Percentiles rank a stretch among this genome's conserved stretches.
Evolutionary conservation across 345 rosid species (phyloP).

Genomic region (Fremontodendron californicum): DNA sequence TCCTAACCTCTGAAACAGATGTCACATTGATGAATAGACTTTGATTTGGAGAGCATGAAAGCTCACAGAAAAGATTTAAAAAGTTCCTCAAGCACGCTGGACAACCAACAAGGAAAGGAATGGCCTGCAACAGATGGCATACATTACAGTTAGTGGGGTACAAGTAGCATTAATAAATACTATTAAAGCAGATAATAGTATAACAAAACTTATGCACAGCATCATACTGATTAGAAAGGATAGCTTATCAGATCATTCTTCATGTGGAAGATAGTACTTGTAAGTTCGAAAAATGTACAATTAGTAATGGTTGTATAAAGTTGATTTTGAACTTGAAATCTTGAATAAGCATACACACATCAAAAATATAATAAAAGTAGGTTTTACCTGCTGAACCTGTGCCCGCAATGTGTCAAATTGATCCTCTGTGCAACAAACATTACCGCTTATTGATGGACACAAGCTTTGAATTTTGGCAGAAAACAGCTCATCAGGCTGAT

Average conservation of each 20-base stretch:
- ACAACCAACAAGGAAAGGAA: constrained; percentile 96
- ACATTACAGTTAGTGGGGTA: not conserved
- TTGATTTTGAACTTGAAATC: not conserved
- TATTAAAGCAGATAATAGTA: not conserved
- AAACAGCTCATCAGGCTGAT: constrained; percentile 80
- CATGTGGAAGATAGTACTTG: not conserved
- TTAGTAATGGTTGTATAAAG: not conserved
- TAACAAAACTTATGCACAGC: not conserved
- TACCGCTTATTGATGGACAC: constrained; percentile 85
- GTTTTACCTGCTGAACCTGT: constrained; percentile 84
- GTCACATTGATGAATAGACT: constrained; percentile 89
- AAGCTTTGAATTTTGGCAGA: constrained; percentile 92
- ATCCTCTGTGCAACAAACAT: constrained; percentile 87
- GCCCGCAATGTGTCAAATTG: constrained; percentile 84
- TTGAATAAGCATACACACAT: not conserved
- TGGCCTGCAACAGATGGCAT: constrained; percentile 52
- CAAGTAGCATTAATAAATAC: not conserved
- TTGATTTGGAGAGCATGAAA: constrained; percentile 90
- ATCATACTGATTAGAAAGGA: not conserved
- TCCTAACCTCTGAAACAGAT: constrained; percentile 68
- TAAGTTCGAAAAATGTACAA: not conserved
- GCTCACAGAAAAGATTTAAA: constrained; percentile 90
- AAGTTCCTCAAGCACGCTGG: constrained; percentile 98
- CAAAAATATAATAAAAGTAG: not conserved
- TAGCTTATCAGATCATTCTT: not conserved